Conservation (phyloP, 371 early-diverging fungal species). For the Cokeromyces recurvatus region DNA sequence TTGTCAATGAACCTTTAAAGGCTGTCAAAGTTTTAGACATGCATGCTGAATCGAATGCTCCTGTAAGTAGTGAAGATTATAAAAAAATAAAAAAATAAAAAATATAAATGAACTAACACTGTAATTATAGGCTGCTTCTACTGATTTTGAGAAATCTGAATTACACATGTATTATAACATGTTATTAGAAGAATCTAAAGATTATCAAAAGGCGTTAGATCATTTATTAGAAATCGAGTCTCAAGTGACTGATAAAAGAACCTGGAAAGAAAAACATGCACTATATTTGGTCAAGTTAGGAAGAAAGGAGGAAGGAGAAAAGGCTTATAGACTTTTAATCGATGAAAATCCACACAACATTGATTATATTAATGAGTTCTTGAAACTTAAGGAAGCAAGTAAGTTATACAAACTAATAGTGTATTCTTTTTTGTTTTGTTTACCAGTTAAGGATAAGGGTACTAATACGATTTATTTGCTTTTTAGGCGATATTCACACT, state of each 20-base stretch:
- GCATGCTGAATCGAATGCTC: slow-evolving; percentile 57
- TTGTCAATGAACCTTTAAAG: slow-evolving; percentile 69
- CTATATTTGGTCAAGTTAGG: slow-evolving; percentile 61
- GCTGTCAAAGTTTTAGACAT: slow-evolving; percentile 68
- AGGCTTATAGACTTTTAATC: slow-evolving; percentile 68
- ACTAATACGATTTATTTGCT: too few relatives aligned
- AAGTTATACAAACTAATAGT: too few relatives aligned
- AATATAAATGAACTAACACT: too few relatives aligned
- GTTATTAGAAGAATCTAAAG: slow-evolving; percentile 77
- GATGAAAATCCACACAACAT: slow-evolving; percentile 78
- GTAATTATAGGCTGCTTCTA: slow-evolving; percentile 48
- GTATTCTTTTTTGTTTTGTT: too few relatives aligned
- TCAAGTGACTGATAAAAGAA: slow-evolving; percentile 68
- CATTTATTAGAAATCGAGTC: slow-evolving; percentile 67
- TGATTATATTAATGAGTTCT: slow-evolving; percentile 65
- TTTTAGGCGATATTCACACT: slow-evolving; percentile 18
- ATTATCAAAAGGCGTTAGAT: slow-evolving; percentile 69
- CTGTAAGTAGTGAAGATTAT: slow-evolving; percentile 2
- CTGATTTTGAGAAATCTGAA: slow-evolving; percentile 73
- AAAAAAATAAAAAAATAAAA: background rate
- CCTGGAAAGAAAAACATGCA: slow-evolving; percentile 74
- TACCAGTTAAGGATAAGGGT: too few relatives aligned
- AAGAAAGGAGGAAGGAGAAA: slow-evolving; percentile 69
- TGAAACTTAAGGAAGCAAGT: slow-evolving; percentile 35
- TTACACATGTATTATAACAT: slow-evolving; percentile 71